Conservation (phyloP, 2,329 filamentous ascomycete genomes). For the Ascochyta lentis region DNA sequence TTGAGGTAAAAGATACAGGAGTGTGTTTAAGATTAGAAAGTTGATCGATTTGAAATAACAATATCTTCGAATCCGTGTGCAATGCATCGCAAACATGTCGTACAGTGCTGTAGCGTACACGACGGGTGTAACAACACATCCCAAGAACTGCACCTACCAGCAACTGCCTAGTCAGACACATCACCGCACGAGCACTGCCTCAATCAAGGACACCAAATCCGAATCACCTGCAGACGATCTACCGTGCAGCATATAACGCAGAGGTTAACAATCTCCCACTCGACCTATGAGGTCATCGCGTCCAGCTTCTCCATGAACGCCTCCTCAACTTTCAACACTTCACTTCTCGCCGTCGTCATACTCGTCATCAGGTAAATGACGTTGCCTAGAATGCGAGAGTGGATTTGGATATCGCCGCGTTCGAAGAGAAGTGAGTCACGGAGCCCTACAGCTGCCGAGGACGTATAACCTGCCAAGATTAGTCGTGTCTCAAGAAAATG, state of each 20-base stretch:
- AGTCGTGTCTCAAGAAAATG: neutral
- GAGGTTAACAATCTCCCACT: neutral
- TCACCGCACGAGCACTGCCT: neutral
- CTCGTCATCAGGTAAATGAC: slow-evolving; percentile 68
- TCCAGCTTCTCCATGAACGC: slow-evolving; percentile 29
- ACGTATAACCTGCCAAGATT: slow-evolving; percentile 58
- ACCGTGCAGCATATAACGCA: neutral
- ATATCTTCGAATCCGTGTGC: no score
- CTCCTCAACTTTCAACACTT: slow-evolving; percentile 29
- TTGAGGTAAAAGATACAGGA: no score
- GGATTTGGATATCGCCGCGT: slow-evolving; percentile 54
- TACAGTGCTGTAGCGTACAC: slow-evolving; percentile 2
- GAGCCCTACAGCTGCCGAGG: slow-evolving; percentile 60
- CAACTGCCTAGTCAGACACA: slow-evolving; percentile 7
- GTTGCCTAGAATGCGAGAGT: slow-evolving; percentile 67
- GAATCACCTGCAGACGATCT: neutral
- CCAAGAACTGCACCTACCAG: neutral
- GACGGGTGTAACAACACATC: slow-evolving; percentile 14
- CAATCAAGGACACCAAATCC: neutral
- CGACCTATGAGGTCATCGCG: neutral
- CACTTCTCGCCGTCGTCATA: slow-evolving; percentile 31
- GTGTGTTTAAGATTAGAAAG: no score
- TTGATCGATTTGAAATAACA: no score
- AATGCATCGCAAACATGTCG: neutral
- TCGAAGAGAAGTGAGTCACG: slow-evolving; percentile 57